Percentiles rank a stretch among this genome's conserved stretches.
Conservation (phyloP, 2,329 filamentous ascomycete genomes). For the Microcyclospora pomicola region DNA sequence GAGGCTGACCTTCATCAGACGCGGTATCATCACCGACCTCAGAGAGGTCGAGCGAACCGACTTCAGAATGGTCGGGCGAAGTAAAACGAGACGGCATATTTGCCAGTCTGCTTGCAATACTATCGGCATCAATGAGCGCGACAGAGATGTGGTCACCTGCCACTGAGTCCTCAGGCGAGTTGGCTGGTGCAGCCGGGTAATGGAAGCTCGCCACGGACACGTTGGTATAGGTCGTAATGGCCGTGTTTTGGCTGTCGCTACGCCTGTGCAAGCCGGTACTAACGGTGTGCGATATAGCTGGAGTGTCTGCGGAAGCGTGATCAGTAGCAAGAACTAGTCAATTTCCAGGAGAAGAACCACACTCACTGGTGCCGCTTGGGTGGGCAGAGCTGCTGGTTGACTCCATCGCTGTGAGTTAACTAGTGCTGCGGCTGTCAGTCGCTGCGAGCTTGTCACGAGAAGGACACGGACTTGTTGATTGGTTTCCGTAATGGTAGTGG, state of each 20-base stretch:
- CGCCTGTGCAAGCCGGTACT: slow-evolving; percentile 2
- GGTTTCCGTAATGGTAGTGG: neutral
- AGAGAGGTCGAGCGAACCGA: no score
- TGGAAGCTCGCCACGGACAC: slow-evolving; percentile 2
- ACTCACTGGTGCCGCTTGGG: slow-evolving; percentile 3
- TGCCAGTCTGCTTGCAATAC: neutral
- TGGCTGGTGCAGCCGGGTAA: slow-evolving; percentile 7
- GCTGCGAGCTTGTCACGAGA: neutral
- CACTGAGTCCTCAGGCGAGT: slow-evolving; percentile 4
- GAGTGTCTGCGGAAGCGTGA: neutral
- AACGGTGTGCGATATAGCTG: slow-evolving; percentile 2
- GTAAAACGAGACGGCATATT: neutral
- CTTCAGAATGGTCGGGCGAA: neutral
- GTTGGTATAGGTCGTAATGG: slow-evolving; percentile 2
- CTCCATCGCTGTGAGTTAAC: neutral
- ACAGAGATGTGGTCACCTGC: no score
- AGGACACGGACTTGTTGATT: neutral
- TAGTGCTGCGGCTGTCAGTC: neutral
- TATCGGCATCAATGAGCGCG: slow-evolving; percentile 1
- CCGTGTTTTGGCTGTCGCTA: slow-evolving; percentile 3
- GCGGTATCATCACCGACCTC: no score
- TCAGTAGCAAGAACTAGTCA: no score
- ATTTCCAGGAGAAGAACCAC: neutral
- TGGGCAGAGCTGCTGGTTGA: neutral
- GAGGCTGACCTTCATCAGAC: no score